Conservation (phyloP, 108 stramenopile species). For the Cyclotella atomus region DNA sequence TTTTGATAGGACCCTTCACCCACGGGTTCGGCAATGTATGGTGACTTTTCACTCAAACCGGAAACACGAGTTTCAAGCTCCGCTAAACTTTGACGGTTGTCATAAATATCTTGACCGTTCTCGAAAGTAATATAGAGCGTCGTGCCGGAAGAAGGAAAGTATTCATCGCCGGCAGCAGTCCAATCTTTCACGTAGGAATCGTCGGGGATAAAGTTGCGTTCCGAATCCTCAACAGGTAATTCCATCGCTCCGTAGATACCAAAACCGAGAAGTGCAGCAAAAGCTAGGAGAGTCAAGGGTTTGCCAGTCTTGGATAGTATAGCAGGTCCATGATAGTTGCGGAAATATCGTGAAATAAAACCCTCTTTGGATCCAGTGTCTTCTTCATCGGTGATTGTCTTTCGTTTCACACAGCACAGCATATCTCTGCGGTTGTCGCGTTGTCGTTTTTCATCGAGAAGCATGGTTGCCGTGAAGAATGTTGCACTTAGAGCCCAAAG, state of each 20-base stretch:
- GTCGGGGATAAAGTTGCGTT: constrained; percentile 74
- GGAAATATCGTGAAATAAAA: constrained; percentile 56
- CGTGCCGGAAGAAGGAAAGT: constrained; percentile 54
- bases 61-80: constrained; percentile 50
- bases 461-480: constrained; percentile 69
- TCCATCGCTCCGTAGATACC: constrained; percentile 58
- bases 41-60: constrained; percentile 45
- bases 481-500: constrained; percentile 74
- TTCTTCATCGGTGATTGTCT: constrained; percentile 34
- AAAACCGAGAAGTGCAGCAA: constrained; percentile 55
- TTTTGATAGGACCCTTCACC: constrained; percentile 55
- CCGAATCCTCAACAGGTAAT: constrained; percentile 62
- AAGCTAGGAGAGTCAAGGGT: constrained; percentile 34
- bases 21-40: constrained; percentile 69
- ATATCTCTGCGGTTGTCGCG: constrained; percentile 70
- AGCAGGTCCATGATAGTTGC: constrained; percentile 61
- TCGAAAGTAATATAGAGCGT: constrained; percentile 54
- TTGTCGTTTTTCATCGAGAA: constrained; percentile 82
- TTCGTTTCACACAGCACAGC: constrained; percentile 65
- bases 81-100: constrained; percentile 43
- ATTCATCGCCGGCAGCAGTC: constrained; percentile 50
- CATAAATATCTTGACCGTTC: constrained; percentile 53
- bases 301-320: constrained; percentile 59
- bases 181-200: constrained; percentile 77
- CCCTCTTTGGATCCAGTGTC: constrained; percentile 48